These are phyloP conservation scores for Primulina huaijiensis DNA, from an alignment of 257 asterid species.

Conservation along the genomic window DNA sequence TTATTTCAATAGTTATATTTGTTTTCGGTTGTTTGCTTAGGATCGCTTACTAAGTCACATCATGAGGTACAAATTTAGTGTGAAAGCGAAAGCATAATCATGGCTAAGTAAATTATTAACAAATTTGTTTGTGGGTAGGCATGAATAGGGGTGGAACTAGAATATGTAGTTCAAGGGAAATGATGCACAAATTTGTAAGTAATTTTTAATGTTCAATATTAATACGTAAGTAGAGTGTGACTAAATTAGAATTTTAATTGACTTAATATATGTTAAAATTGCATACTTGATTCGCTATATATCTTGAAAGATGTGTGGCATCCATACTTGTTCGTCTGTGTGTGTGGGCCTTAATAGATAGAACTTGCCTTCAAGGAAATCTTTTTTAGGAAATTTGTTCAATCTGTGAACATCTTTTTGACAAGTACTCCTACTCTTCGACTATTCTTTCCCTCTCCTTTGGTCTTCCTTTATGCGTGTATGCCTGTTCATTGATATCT, in stretches of 20 bases:
- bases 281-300: too few species aligned
- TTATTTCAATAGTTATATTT: not conserved
- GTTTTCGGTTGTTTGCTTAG: slow-evolving; percentile 32
- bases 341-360: not conserved
- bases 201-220: not conserved
- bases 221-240: too few species aligned
- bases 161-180: too few species aligned
- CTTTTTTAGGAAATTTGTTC: slow-evolving; percentile 11
- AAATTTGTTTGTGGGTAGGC: not conserved
- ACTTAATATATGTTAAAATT: too few species aligned
- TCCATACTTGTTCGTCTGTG: too few species aligned
- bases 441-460: slow-evolving; percentile 33
- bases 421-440: slow-evolving; percentile 23
- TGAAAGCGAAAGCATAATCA: slow-evolving; percentile 31
- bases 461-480: slow-evolving; percentile 13
- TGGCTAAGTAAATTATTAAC: not conserved
- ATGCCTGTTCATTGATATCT: too few species aligned
- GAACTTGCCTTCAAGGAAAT: slow-evolving; percentile 6
- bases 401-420: slow-evolving; percentile 22
- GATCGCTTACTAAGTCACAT: slow-evolving; percentile 20
- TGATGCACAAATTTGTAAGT: not conserved
- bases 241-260: too few species aligned
- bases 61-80: slow-evolving; percentile 18
- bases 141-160: not conserved
- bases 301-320: too few species aligned